Percentiles rank a stretch among this genome's conserved stretches.
Conservation (phyloP, 2,329 filamentous ascomycete genomes). For the Pseudogymnoascus sp. region DNA sequence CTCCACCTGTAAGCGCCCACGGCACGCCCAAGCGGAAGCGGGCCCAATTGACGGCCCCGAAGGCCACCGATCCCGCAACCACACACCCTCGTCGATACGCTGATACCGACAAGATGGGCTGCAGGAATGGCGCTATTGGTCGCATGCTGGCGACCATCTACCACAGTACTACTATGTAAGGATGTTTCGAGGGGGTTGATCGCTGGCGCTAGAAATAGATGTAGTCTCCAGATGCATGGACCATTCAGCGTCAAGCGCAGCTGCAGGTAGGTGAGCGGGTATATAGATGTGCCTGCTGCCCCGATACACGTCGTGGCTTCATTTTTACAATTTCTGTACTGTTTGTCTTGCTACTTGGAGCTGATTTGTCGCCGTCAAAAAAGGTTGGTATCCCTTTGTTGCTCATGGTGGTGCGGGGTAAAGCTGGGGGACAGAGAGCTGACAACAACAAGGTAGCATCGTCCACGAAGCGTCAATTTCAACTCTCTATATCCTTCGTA, state of each 20-base stretch:
- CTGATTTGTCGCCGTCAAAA: background rate
- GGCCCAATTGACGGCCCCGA: background rate
- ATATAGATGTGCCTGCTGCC: background rate
- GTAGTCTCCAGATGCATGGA: background rate
- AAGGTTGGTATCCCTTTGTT: background rate
- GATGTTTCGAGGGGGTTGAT: conserved; percentile 4
- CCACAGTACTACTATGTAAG: background rate
- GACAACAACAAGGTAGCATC: conserved; percentile 3
- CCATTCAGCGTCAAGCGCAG: background rate
- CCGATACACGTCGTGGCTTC: background rate
- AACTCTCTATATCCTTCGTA: background rate
- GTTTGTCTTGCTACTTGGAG: background rate
- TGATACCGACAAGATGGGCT: background rate
- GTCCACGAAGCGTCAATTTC: background rate
- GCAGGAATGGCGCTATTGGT: conserved; percentile 6
- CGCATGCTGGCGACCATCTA: background rate
- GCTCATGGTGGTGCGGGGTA: background rate
- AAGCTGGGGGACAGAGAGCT: background rate
- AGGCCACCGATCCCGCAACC: background rate
- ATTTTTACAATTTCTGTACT: background rate
- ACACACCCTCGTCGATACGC: background rate
- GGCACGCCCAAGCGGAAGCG: background rate
- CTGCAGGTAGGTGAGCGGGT: conserved; percentile 5
- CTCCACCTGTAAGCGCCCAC: conserved; percentile 5
- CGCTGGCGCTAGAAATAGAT: conserved; percentile 6